Evolutionary conservation across 257 asterid genomes (phyloP).

Genomic region (Prunella vulgaris): DNA sequence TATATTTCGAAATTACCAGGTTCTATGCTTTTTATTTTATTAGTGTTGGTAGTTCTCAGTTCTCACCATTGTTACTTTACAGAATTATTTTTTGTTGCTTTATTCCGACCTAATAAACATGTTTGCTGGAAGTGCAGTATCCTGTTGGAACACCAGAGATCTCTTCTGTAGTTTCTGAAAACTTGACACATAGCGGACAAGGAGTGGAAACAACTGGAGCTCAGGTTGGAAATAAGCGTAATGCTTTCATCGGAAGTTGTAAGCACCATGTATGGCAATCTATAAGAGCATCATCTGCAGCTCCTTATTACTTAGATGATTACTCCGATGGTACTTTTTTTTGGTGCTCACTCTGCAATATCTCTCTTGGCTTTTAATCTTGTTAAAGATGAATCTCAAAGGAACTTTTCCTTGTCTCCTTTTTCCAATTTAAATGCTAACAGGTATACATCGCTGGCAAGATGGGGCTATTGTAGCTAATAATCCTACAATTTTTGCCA

Average conservation of each 20-base stretch:
- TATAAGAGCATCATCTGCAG: conserved; percentile 99
- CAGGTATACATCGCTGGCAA: conserved; percentile 91
- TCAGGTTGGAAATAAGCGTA: conserved; percentile 72
- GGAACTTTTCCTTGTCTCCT: conserved; percentile 22
- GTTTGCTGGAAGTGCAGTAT: conserved; percentile 51
- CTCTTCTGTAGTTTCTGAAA: conserved; percentile 62
- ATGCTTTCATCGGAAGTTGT: conserved; percentile 95
- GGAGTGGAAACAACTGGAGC: conserved; percentile 67
- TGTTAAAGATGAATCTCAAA: conserved; percentile 16
- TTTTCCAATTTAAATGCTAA: conserved; percentile 13
- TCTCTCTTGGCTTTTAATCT: conserved; percentile 12
- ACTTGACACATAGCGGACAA: conserved; percentile 50
- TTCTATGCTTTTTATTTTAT: conserved; percentile 17
- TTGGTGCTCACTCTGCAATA: conserved; percentile 9
- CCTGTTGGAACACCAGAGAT: conserved; percentile 98
- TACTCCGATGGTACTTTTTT: conserved; percentile 76
- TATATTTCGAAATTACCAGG: conserved; percentile 99
- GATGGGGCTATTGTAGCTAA: conserved; percentile 99
- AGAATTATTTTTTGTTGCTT: conserved; percentile 10
- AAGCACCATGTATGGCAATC: conserved; percentile 97
- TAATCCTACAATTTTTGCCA: conserved; percentile 90
- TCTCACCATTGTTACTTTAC: not conserved
- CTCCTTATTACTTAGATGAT: conserved; percentile 99
- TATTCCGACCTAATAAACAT: conserved; percentile 10
- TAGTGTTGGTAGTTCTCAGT: conserved; percentile 15